These are phyloP conservation scores for Grifola frondosa DNA, from an alignment of 1,284 basidiomycete genomes.

Conservation along the genomic window DNA sequence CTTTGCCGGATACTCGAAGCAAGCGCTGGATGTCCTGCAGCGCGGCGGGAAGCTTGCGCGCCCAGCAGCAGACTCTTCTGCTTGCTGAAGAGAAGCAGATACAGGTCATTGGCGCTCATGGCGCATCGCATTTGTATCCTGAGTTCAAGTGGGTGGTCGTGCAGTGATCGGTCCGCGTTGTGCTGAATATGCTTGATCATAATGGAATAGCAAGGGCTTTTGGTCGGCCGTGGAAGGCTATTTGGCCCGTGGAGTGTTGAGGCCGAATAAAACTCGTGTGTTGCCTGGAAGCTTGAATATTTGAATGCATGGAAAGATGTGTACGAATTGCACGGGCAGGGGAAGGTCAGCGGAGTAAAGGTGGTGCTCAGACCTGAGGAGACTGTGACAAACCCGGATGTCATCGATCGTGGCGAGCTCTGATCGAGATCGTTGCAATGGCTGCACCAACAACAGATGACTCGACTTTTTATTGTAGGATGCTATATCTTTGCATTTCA, in stretches of 20 bases:
- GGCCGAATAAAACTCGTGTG: background rate
- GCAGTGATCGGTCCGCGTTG: background rate
- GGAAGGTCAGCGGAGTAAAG: constrained; percentile 1
- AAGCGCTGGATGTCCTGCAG: background rate
- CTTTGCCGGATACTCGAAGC: background rate
- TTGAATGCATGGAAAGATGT: background rate
- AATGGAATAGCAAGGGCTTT: background rate
- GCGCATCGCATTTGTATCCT: background rate
- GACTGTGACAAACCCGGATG: too few species aligned
- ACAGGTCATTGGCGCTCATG: background rate
- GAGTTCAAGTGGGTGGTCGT: background rate
- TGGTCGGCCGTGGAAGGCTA: background rate
- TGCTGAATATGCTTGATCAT: too few species aligned
- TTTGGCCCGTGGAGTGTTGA: background rate
- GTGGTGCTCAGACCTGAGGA: background rate
- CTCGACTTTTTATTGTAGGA: too few species aligned
- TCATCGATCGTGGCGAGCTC: too few species aligned
- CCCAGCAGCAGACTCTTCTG: background rate
- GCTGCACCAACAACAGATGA: too few species aligned
- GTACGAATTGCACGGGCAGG: background rate
- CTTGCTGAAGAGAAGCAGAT: background rate
- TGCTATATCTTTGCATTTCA: too few species aligned
- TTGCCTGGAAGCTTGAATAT: background rate
- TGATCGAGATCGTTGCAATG: too few species aligned
- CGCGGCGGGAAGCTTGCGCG: background rate